Evolutionary conservation across 2,329 filamentous ascomycete species (phyloP).

Genomic region (Nectriaceae sp.): DNA sequence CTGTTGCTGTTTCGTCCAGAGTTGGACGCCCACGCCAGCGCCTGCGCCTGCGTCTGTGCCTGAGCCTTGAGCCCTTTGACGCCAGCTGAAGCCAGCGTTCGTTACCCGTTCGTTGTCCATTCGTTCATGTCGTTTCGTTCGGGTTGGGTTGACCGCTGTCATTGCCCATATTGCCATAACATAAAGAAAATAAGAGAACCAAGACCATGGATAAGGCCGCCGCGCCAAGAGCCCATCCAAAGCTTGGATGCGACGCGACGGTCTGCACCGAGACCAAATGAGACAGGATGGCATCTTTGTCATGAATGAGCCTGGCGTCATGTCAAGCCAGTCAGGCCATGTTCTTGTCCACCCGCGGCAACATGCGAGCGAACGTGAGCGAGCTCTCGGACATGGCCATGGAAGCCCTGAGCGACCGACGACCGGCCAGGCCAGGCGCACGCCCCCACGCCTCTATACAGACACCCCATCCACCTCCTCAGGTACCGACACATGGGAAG

Average conservation of each 20-base stretch:
- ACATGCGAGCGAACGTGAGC: constrained; percentile 20
- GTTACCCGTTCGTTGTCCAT: not conserved
- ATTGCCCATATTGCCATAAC: too few species aligned
- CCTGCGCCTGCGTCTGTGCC: not conserved
- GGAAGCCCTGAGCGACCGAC: too few species aligned
- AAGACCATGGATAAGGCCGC: not conserved
- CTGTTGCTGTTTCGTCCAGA: not conserved
- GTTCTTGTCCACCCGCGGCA: constrained; percentile 12
- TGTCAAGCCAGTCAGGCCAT: constrained; percentile 23
- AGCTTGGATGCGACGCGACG: constrained; percentile 17
- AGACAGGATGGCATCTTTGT: constrained; percentile 16
- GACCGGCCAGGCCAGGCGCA: not conserved
- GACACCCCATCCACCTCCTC: not conserved
- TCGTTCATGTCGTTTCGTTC: too few species aligned
- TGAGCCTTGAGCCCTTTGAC: not conserved
- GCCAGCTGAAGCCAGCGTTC: not conserved
- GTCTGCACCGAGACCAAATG: constrained; percentile 23
- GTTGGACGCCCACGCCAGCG: not conserved
- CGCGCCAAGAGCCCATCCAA: constrained; percentile 22
- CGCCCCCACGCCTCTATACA: not conserved
- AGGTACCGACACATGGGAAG: not conserved
- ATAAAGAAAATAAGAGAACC: too few species aligned
- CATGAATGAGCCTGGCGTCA: constrained; percentile 17
- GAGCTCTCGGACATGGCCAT: too few species aligned
- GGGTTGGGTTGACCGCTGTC: too few species aligned